Conservation (phyloP, 441 rosid species). For the Mallotus repandus region DNA sequence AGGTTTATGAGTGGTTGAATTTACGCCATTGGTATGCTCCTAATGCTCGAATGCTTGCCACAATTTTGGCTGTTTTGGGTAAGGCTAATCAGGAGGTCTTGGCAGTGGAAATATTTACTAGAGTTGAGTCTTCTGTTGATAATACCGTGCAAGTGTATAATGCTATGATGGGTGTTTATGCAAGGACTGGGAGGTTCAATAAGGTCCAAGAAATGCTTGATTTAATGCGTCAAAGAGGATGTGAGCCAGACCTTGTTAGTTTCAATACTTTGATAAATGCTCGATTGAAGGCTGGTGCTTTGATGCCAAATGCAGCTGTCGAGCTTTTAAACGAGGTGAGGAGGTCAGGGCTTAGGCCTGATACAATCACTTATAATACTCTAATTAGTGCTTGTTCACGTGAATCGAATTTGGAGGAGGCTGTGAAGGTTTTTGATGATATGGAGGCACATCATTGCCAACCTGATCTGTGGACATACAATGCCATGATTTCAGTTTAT, state of each 20-base stretch:
- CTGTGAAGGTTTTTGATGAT: conserved; percentile 61
- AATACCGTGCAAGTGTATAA: conserved; percentile 85
- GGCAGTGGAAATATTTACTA: conserved; percentile 71
- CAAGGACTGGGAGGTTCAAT: conserved; percentile 60
- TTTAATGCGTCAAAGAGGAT: conserved; percentile 72
- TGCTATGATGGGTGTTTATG: conserved; percentile 96
- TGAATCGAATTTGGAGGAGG: conserved; percentile 75
- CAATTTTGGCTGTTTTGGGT: conserved; percentile 80
- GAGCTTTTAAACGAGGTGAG: conserved; percentile 78
- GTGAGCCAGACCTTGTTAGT: conserved; percentile 88
- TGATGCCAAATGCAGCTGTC: conserved; percentile 57
- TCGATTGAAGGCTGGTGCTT: conserved; percentile 57
- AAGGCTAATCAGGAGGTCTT: conserved; percentile 75
- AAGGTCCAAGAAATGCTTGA: conserved; percentile 73
- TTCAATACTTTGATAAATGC: conserved; percentile 92
- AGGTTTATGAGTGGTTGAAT: conserved; percentile 94
- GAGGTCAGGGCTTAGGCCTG: conserved; percentile 75
- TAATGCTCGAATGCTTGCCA: conserved; percentile 77
- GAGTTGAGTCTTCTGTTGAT: conserved; percentile 57
- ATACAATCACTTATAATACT: conserved; percentile 85
- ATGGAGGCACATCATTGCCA: conserved; percentile 72
- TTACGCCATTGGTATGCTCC: conserved; percentile 82
- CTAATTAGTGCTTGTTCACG: conserved; percentile 90
- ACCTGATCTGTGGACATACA: conserved; percentile 97
- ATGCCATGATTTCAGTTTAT: conserved; percentile 90